These are phyloP conservation scores for Hypericum androsaemum DNA, from an alignment of 345 rosid genomes.

Conservation along the genomic window DNA sequence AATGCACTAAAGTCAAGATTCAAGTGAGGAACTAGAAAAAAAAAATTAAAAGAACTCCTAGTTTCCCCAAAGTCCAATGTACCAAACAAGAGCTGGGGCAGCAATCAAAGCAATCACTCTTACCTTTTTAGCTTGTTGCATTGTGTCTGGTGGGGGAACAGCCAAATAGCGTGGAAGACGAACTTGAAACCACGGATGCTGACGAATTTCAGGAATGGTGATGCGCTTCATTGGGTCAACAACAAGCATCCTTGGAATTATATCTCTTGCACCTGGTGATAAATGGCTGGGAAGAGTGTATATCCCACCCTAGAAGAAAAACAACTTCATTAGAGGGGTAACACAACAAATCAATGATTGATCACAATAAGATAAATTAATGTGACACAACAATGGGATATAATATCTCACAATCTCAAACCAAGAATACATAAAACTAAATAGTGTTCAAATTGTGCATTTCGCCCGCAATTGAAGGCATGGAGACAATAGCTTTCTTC, in stretches of 20 bases:
- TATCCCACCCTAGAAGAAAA: constrained; percentile 52
- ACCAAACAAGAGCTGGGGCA: background rate
- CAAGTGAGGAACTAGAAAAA: no score
- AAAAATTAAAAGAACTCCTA: no score
- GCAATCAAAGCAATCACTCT: constrained; percentile 6
- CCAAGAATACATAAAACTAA: no score
- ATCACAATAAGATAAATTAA: no score
- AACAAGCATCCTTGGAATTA: constrained; percentile 89
- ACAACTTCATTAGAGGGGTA: background rate
- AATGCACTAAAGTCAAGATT: no score
- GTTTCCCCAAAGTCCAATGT: background rate
- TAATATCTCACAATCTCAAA: no score
- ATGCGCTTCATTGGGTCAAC: constrained; percentile 91
- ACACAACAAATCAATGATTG: background rate
- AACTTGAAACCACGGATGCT: constrained; percentile 83
- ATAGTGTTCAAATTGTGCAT: no score
- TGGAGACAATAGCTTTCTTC: no score
- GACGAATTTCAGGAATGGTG: constrained; percentile 81
- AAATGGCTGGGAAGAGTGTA: constrained; percentile 95
- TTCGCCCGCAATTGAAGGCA: no score
- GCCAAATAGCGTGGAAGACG: constrained; percentile 86
- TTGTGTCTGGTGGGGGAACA: constrained; percentile 72
- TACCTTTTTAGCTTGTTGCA: constrained; percentile 77
- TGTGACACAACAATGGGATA: no score
- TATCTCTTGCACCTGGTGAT: constrained; percentile 79